Evolutionary conservation across 2,329 filamentous ascomycete genomes (phyloP), one percentile per base, ranked within the genome.

Genomic region (Alternaria ventricosa): DNA sequence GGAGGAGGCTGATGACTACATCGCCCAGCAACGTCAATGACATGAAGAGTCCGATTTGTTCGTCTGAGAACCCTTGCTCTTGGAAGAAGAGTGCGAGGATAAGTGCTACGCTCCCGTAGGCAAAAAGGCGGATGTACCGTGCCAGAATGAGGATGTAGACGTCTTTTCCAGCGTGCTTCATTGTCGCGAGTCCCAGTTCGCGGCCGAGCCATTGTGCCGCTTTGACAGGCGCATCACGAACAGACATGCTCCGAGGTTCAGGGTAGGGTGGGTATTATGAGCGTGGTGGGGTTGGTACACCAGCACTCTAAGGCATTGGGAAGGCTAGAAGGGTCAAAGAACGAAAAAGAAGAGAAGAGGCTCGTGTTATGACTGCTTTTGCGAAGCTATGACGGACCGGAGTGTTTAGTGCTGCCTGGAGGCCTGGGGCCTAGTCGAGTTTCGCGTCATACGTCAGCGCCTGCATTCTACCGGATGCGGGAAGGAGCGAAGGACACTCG

Each of bases 1-100:
- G 77, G 7, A 79, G 56, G 8, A 81, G 69, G 41, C 73, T 77
- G 11, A 82, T 64, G 2, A 75, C 44, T 0, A 80, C 78, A 62
- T 82, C 80, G 3, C 80, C 80, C 1, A 81, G 68, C 15, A 81
- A 63, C 0, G 80, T 82, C 50, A 81, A 64, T 2, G 80, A 81
- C 78, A 81, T 81, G 66, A 82, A 82, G 4, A 81, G 61, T 0
- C 80, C 80, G 49, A 81, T 81, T 10, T 75, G 70, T 43, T 66
- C 70, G 41, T 82, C 80, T 0, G 79, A 73, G 27, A 80, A 75
- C 2, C 72, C 72, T 7, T 80, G 69, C 12, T 71, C 69, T 60
- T 74, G 68, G 49, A 82, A 78, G 61, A 78, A 80, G 1, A 80
- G 67, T 0, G 78, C 80, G 0, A 82, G 65, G 11, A 82, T 75